These are phyloP conservation scores for Acer saccharum DNA, from an alignment of 345 rosid species.

Conservation along the genomic window DNA sequence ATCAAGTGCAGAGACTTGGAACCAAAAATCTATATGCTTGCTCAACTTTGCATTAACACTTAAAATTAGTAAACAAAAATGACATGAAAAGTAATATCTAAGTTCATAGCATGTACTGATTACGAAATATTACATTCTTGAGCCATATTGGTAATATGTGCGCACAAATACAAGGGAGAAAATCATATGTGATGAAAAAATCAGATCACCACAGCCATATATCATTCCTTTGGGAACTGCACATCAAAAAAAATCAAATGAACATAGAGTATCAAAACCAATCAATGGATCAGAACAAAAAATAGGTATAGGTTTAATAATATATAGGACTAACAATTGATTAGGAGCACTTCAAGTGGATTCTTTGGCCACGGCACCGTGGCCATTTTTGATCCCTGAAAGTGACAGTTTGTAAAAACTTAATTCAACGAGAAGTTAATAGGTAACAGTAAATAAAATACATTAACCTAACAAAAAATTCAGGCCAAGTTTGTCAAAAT, in stretches of 20 bases:
- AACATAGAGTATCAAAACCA: constrained; percentile 4
- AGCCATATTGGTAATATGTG: constrained; percentile 72
- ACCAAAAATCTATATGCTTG: not conserved
- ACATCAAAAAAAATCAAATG: constrained; percentile 21
- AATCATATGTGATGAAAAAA: constrained; percentile 93
- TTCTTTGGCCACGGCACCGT: constrained; percentile 63
- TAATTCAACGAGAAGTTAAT: not conserved
- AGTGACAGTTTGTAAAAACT: constrained; percentile 10
- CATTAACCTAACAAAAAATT: not conserved
- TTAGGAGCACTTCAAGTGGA: constrained; percentile 56
- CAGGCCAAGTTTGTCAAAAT: not conserved
- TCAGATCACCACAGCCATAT: constrained; percentile 88
- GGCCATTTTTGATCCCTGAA: constrained; percentile 77
- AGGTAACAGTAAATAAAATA: not conserved
- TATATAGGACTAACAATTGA: constrained; percentile 52
- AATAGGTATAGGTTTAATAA: not conserved
- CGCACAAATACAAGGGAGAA: constrained; percentile 75
- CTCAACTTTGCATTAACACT: not conserved
- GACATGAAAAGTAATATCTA: not conserved
- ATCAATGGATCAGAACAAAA: not conserved
- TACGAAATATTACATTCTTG: constrained; percentile 45
- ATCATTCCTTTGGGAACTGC: constrained; percentile 76
- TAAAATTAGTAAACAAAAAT: not conserved
- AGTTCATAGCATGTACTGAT: not conserved
- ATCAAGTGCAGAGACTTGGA: not conserved